Percentiles rank a stretch among this genome's conserved stretches.
phyloP scores from a whole-genome alignment of 176 grass and related monocot genomes.

The Musa itinerans region DNA sequence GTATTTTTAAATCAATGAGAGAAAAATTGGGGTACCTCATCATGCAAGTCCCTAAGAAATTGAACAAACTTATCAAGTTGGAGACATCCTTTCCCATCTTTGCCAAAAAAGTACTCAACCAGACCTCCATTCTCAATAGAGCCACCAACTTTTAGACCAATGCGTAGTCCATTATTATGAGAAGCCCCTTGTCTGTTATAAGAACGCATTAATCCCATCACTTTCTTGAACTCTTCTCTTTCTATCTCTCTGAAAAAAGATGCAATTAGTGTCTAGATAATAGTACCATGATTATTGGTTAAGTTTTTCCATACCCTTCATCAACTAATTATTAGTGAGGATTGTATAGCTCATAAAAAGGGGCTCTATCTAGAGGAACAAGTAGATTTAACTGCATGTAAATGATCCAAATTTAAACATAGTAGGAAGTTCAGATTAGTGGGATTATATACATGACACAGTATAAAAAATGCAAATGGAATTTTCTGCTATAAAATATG shows the following conservation, averaged over 20 bases:
- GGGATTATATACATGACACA: too few relatives aligned
- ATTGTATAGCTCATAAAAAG: conserved; percentile 31
- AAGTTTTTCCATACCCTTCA: neutral
- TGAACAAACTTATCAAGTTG: conserved; percentile 59
- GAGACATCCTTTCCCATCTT: conserved; percentile 56
- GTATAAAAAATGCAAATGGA: too few relatives aligned
- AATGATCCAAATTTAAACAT: neutral
- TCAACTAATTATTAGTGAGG: conserved; percentile 39
- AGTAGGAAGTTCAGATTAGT: neutral
- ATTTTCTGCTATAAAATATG: too few relatives aligned
- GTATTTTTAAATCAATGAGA: neutral
- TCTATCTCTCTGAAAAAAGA: conserved; percentile 64
- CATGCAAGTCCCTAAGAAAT: conserved; percentile 55
- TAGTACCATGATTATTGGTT: conserved; percentile 15
- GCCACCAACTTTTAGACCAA: conserved; percentile 58
- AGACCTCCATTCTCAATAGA: neutral
- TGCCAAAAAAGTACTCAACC: conserved; percentile 68
- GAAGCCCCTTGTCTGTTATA: conserved; percentile 72
- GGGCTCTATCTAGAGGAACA: conserved; percentile 46
- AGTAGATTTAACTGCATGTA: conserved; percentile 46
- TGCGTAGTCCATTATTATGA: conserved; percentile 41
- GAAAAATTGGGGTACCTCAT: conserved; percentile 44
- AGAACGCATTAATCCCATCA: conserved; percentile 79
- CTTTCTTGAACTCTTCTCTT: conserved; percentile 92
- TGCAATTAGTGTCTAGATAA: conserved; percentile 29